Evolutionary conservation across 768 basidiomycete genomes (phyloP).

Genomic region (Boletales sp.): DNA sequence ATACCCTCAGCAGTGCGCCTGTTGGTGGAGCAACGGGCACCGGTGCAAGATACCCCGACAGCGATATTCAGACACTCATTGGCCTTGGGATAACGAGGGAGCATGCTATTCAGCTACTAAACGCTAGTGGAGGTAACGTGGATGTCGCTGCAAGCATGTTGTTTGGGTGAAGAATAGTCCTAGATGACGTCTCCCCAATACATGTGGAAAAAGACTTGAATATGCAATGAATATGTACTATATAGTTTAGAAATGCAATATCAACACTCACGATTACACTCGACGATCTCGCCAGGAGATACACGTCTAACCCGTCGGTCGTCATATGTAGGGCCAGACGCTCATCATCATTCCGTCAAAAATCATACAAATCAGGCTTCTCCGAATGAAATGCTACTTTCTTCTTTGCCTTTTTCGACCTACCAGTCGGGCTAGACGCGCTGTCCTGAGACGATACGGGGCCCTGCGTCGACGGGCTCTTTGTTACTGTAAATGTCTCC

Average conservation of each 20-base stretch:
- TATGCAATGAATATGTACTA: too few species aligned
- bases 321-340: too few species aligned
- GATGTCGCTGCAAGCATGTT: conserved; percentile 86
- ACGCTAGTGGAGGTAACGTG: conserved; percentile 80
- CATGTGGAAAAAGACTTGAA: not conserved
- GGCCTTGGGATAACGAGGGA: conserved; percentile 76
- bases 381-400: conserved; percentile 68
- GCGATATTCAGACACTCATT: conserved; percentile 60
- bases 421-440: conserved; percentile 3
- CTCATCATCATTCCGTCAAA: too few species aligned
- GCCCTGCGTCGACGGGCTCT: not conserved
- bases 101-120: conserved; percentile 69
- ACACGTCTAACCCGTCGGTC: too few species aligned
- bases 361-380: conserved; percentile 47
- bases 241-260: too few species aligned
- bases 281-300: too few species aligned
- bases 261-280: too few species aligned
- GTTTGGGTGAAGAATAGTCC: conserved; percentile 43
- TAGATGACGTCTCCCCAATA: not conserved
- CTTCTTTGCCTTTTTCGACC: conserved; percentile 45
- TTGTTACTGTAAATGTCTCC: conserved; percentile 7
- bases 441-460: too few species aligned
- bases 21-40: conserved; percentile 33
- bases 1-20: conserved; percentile 52
- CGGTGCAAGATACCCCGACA: conserved; percentile 56